Conservation (phyloP, 2,329 filamentous ascomycete genomes). For the Drechmeria coniospora region DNA sequence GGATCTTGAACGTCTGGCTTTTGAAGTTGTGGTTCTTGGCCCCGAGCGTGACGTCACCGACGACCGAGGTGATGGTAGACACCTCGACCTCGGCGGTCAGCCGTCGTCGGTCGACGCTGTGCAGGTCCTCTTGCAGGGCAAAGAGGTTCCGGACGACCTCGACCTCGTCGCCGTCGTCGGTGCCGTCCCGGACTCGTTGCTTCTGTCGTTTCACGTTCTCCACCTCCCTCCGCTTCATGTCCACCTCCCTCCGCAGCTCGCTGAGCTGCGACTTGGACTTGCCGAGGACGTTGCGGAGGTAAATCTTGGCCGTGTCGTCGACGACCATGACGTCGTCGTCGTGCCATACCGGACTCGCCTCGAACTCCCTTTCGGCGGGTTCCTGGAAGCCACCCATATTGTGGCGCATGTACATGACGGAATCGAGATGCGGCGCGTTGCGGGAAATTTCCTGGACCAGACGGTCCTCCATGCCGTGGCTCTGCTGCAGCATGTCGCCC, state of each 20-base stretch:
- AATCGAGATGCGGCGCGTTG: conserved; percentile 80
- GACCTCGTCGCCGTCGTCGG: conserved; percentile 78
- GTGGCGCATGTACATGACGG: conserved; percentile 94
- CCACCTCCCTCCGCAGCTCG: conserved; percentile 67
- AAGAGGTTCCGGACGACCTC: conserved; percentile 75
- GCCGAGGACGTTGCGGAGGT: conserved; percentile 75
- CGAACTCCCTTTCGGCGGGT: conserved; percentile 70
- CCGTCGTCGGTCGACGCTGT: conserved; percentile 69
- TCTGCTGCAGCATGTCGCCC: conserved; percentile 58
- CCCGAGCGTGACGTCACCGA: conserved; percentile 83
- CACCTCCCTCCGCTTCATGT: conserved; percentile 75
- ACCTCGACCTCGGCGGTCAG: conserved; percentile 87
- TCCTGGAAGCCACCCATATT: conserved; percentile 75
- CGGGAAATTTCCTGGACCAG: conserved; percentile 69
- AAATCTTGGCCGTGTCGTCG: conserved; percentile 78
- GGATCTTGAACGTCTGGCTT: conserved; percentile 97
- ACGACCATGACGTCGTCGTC: conserved; percentile 78
- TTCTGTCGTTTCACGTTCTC: conserved; percentile 61
- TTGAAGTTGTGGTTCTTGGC: conserved; percentile 97
- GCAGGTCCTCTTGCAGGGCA: conserved; percentile 66
- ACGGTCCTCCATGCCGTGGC: conserved; percentile 55
- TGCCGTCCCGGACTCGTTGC: conserved; percentile 64
- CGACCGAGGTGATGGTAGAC: conserved; percentile 75
- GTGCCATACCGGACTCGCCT: conserved; percentile 93
- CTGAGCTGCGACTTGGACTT: conserved; percentile 79